These are phyloP conservation scores for Stephania japonica DNA, from an alignment of 164 flowering plant genomes.

Conservation along the genomic window DNA sequence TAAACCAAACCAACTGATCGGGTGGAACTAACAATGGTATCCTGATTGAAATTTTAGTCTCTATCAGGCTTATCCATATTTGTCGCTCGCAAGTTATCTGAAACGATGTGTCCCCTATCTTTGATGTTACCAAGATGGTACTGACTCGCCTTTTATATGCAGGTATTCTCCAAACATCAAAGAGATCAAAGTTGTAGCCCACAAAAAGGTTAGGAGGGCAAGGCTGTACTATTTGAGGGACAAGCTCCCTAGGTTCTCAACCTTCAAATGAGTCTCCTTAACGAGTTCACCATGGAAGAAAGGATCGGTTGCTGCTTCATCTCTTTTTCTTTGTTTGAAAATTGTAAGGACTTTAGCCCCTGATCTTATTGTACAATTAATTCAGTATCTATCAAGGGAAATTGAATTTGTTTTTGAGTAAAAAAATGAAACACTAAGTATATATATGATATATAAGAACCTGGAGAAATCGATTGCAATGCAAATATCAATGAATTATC, in stretches of 20 bases:
- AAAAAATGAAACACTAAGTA: too few species aligned
- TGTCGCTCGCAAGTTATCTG: neutral
- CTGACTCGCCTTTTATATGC: slow-evolving; percentile 10
- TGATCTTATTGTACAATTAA: neutral
- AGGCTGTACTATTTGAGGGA: slow-evolving; percentile 85
- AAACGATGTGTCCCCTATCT: neutral
- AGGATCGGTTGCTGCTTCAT: neutral
- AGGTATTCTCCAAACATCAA: slow-evolving; percentile 92
- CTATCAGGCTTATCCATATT: neutral
- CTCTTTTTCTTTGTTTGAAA: neutral
- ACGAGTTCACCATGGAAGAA: neutral
- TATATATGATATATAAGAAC: too few species aligned
- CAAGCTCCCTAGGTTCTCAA: slow-evolving; percentile 85
- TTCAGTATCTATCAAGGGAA: neutral
- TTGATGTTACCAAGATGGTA: neutral
- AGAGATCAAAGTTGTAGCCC: slow-evolving; percentile 73
- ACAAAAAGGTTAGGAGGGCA: slow-evolving; percentile 93
- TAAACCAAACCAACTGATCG: neutral
- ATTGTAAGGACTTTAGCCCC: neutral
- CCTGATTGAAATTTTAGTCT: neutral
- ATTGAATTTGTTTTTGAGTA: neutral
- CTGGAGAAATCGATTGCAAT: neutral
- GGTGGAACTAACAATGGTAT: neutral
- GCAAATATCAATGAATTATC: neutral
- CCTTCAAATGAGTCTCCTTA: slow-evolving; percentile 59